These are phyloP conservation scores for Hagleromyces aurorensis DNA, from an alignment of 805 yeast species.

Conservation along the genomic window DNA sequence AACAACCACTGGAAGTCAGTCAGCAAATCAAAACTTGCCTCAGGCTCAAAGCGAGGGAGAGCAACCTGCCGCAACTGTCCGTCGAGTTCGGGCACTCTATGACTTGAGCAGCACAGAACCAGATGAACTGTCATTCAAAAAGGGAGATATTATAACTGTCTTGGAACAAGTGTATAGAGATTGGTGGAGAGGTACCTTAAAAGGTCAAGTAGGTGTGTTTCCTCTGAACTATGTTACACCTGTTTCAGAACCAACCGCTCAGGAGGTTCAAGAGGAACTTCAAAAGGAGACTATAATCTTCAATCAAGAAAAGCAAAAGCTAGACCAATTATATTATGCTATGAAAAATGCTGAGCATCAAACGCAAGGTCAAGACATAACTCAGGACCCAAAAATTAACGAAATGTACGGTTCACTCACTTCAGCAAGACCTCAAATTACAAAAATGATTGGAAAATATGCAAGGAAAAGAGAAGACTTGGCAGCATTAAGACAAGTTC, in stretches of 20 bases:
- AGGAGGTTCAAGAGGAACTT: conserved; percentile 46
- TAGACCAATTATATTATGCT: conserved; percentile 50
- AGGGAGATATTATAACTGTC: conserved; percentile 83
- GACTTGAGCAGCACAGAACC: conserved; percentile 72
- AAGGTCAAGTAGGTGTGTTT: conserved; percentile 78
- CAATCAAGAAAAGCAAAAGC: conserved; percentile 44
- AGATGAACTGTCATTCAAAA: conserved; percentile 79
- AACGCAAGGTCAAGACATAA: conserved; percentile 29
- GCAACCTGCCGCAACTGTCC: too few relatives aligned
- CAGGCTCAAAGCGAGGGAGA: conserved; percentile 3
- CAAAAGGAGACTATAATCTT: conserved; percentile 47
- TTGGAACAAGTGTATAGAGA: conserved; percentile 83
- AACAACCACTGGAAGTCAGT: conserved; percentile 1
- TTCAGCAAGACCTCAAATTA: conserved; percentile 66
- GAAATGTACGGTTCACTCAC: conserved; percentile 62
- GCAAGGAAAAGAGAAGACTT: conserved; percentile 72
- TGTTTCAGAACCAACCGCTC: conserved; percentile 54
- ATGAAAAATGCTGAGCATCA: conserved; percentile 21
- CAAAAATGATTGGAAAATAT: conserved; percentile 69
- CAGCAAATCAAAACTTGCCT: too few relatives aligned
- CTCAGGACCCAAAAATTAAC: conserved; percentile 61
- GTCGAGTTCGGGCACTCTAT: conserved; percentile 74
- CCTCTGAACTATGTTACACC: conserved; percentile 89
- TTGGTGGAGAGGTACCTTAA: conserved; percentile 90
- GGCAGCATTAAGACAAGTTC: conserved; percentile 57